Base-by-base conservation (phyloP, 2,329 filamentous ascomycete genomes). In the Trichoderma sp. region DNA sequence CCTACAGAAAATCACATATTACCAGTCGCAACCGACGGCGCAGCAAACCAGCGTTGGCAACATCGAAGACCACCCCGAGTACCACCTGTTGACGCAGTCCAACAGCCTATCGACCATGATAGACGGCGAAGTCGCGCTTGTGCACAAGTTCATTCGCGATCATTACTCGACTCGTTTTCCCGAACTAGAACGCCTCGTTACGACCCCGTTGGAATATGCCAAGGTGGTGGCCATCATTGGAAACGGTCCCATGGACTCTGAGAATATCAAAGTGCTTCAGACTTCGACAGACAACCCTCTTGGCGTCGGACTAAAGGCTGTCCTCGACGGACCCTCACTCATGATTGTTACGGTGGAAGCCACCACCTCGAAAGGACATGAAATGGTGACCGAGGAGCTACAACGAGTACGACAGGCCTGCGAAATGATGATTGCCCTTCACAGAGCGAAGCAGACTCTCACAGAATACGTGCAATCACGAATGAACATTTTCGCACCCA, bases 261-360 rank as follows among this genome's bases (percentile, higher is more conserved):
- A 90, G 39, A 92, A 91, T 77, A 95, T 98, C 83, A 95, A 95
- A 81, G 85, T 87, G 3, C 86, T 97, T 61, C 91, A 95, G 73
- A 88, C 89, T 18, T 93, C 92, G 4, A 89, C 90, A 8, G 88
- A 97, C 73, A 98, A 98, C 78, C 86, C 92, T 11, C 86, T 97
- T 6, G 90, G 91, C 18, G 87, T 89, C 71, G 90, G 93, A 1
- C 87, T 99, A 51, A 92, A 92, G 78, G 89, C 91, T 2, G 91
- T 98, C 1, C 85, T 99, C 15, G 94, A 97, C 79, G 93, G 94
- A 0, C 94, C 96, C 1, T 93, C 93, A 0, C 84, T 98, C 77
- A 98, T 99, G 95, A 93, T 97, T 73, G 95, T 99, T 66, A 95
- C 94, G 0, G 92, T 98, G 12, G 96, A 98, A 83, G 95, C 94